Conservation (phyloP, 1,284 basidiomycete genomes). For the Puccinia horiana region DNA sequence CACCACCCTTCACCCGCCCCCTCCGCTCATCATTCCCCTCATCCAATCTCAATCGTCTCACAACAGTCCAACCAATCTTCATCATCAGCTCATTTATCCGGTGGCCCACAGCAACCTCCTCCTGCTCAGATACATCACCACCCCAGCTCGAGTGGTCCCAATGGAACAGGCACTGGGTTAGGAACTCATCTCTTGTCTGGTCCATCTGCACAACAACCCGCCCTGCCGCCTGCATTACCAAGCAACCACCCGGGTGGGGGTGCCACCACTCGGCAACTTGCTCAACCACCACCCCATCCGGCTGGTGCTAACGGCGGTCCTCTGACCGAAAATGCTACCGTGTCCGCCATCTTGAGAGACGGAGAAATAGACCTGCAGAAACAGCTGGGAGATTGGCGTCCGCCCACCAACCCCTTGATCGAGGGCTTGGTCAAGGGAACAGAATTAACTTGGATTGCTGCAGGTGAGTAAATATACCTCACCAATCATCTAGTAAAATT, state of each 20-base stretch:
- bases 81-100: slow-evolving; percentile 16
- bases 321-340: slow-evolving; percentile 17
- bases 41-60: slow-evolving; percentile 1
- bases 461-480: slow-evolving; percentile 22
- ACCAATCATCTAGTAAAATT: slow-evolving; percentile 2
- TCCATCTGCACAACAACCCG: slow-evolving; percentile 10
- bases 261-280: slow-evolving; percentile 22
- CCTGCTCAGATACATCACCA: background rate
- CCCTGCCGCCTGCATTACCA: slow-evolving; percentile 24
- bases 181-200: slow-evolving; percentile 6
- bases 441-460: slow-evolving; percentile 37
- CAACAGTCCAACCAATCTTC: background rate
- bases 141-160: background rate
- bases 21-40: slow-evolving; percentile 37
- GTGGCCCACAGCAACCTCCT: background rate
- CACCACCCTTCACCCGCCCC: background rate
- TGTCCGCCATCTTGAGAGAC: slow-evolving; percentile 34
- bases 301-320: slow-evolving; percentile 24
- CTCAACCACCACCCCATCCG: slow-evolving; percentile 37
- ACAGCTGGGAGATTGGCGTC: slow-evolving; percentile 29
- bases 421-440: slow-evolving; percentile 29
- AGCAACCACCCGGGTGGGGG: background rate
- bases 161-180: background rate
- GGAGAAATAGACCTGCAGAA: slow-evolving; percentile 17
- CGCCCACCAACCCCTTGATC: slow-evolving; percentile 27